Base-by-base conservation (phyloP, 2,329 filamentous ascomycete genomes). In the Paraconiothyrium brasiliense region DNA sequence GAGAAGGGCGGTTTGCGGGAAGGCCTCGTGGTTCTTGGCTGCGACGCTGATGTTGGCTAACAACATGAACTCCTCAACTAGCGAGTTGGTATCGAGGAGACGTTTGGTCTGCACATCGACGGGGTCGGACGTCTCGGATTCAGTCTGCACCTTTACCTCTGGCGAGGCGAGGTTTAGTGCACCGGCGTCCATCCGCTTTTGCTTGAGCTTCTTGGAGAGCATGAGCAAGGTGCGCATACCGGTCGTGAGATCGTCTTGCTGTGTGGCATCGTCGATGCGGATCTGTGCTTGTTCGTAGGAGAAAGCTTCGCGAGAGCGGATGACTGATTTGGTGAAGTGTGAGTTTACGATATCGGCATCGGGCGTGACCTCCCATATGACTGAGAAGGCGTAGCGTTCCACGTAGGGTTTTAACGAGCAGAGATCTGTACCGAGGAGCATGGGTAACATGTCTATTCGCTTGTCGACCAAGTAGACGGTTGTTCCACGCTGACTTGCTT, bases 1-100 rank as follows among this genome's bases (percentile, higher is more conserved):
- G 16, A 99, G 88, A 71, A 99, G 89, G 52, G 95, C 95, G 0
- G 94, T 98, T 79, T 99, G 94, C 0, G 95, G 94, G 80, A 97
- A 98, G 2, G 93, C 89, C 52, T 92, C 87, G 81, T 97, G 93
- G 75, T 97, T 96, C 78, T 93, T 94, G 67, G 89, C 87, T 7
- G 94, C 95, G 34, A 99, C 96, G 69, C 91, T 94, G 74, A 93
- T 93, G 81, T 99, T 99, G 84, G 95, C 96, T 77, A 98, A 91
- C 75, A 99, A 85, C 95, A 99, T 99, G 85, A 99, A 98, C 77
- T 99, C 95, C 77, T 99, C 95, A 32, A 99, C 96, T 5, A 99
- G 87, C 24, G 94, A 97, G 83, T 98, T 99, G 57, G 95, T 99
- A 74, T 95, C 94, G 41, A 99, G 89, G 55, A 94, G 88, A 71